These are phyloP conservation scores for Pseudogymnoascus sp. DNA, from an alignment of 2,329 filamentous ascomycete genomes.

Conservation along the genomic window DNA sequence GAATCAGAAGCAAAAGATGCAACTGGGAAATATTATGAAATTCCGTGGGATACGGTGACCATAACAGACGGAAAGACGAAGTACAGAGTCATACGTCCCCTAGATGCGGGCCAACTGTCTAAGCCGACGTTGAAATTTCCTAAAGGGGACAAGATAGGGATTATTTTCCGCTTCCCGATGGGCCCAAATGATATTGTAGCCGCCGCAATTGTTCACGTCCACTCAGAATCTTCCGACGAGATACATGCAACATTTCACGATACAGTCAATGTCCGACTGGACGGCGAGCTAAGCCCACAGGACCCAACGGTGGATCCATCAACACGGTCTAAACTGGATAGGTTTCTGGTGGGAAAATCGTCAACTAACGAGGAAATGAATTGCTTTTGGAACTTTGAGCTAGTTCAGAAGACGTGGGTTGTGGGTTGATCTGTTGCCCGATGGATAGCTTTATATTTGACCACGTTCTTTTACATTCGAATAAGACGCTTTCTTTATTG, in stretches of 20 bases:
- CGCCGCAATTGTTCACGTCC: not conserved
- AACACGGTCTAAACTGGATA: not conserved
- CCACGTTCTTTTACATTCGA: not conserved
- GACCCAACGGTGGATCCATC: not conserved
- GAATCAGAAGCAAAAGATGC: not conserved
- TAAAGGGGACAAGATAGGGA: not conserved
- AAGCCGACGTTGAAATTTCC: not conserved
- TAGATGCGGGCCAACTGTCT: not conserved
- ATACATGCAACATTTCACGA: not conserved
- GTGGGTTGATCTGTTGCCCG: not conserved
- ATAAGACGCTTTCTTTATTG: not conserved
- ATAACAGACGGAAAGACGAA: slow-evolving; percentile 1
- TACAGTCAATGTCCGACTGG: not conserved
- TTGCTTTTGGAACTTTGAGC: not conserved
- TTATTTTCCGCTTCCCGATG: not conserved
- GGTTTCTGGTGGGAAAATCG: not conserved
- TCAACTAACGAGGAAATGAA: not conserved
- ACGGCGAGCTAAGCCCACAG: not conserved
- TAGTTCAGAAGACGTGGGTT: not conserved
- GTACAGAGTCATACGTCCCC: not conserved
- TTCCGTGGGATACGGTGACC: too few relatives aligned
- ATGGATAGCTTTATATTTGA: not conserved
- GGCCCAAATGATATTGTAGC: not conserved
- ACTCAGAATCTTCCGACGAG: not conserved
- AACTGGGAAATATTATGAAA: too few relatives aligned